Evolutionary conservation across 106 monocot genomes (phyloP).

Genomic region (Iris macrosiphon): DNA sequence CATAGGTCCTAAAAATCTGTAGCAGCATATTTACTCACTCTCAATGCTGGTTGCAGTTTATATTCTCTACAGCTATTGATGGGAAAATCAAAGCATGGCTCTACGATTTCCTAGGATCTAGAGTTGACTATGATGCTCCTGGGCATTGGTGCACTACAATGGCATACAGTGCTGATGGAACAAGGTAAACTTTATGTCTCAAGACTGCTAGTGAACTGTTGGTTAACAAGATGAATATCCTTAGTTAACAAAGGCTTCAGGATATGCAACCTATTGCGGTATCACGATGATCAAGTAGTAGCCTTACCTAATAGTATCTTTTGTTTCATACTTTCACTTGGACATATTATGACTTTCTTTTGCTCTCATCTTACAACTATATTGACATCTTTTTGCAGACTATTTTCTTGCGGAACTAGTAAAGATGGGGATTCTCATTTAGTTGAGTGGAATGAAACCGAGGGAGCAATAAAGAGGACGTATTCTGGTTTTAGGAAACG

Average conservation of each 20-base stretch:
- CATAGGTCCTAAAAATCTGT: no score
- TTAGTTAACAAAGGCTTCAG: no score
- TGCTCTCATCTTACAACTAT: no score
- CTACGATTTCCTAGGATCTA: slow-evolving; percentile 82
- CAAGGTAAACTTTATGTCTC: background rate
- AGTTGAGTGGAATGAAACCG: slow-evolving; percentile 36
- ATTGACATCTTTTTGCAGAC: background rate
- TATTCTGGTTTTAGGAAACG: slow-evolving; percentile 26
- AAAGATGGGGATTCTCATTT: slow-evolving; percentile 30
- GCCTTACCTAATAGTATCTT: no score
- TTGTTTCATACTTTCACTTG: no score
- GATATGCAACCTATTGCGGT: no score
- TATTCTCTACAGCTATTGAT: slow-evolving; percentile 47
- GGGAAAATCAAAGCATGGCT: slow-evolving; percentile 99
- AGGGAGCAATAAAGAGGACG: slow-evolving; percentile 20
- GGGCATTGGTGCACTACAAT: slow-evolving; percentile 14
- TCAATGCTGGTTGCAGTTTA: slow-evolving; percentile 23
- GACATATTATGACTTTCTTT: no score
- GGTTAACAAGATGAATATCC: no score
- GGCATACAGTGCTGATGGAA: slow-evolving; percentile 15
- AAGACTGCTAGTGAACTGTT: no score
- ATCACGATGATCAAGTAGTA: no score
- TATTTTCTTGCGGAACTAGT: slow-evolving; percentile 22
- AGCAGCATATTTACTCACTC: no score
- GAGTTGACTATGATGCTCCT: slow-evolving; percentile 89